Percentiles rank a stretch among this genome's conserved stretches.
These are phyloP conservation scores for Alternaria sp. DNA, from an alignment of 2,329 filamentous ascomycete genomes.

Conservation along the genomic window DNA sequence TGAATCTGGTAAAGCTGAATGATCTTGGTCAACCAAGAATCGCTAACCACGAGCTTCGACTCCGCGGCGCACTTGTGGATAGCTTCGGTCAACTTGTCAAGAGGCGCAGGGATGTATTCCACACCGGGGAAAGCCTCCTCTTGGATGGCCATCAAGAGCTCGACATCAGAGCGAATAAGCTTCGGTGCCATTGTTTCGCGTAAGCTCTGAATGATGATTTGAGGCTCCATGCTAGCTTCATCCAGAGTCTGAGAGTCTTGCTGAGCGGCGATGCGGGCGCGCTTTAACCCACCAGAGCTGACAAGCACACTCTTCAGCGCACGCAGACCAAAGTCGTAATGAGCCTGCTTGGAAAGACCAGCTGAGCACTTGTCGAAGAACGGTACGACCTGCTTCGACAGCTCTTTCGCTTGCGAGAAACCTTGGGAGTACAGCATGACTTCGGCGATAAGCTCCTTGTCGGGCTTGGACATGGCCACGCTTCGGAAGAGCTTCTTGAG, in stretches of 20 bases:
- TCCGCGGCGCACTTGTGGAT: slow-evolving; percentile 84
- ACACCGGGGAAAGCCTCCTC: slow-evolving; percentile 88
- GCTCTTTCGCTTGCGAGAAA: slow-evolving; percentile 92
- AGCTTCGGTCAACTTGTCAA: slow-evolving; percentile 78
- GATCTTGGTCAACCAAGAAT: slow-evolving; percentile 97
- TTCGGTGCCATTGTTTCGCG: slow-evolving; percentile 98
- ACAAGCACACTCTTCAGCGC: slow-evolving; percentile 98
- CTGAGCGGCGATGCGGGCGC: slow-evolving; percentile 71
- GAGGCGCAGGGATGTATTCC: slow-evolving; percentile 87
- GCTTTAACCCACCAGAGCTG: slow-evolving; percentile 95
- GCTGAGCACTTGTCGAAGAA: slow-evolving; percentile 93
- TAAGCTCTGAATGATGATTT: slow-evolving; percentile 98
- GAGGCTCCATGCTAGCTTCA: slow-evolving; percentile 83
- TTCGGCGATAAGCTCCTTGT: slow-evolving; percentile 99
- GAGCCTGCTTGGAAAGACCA: slow-evolving; percentile 89
- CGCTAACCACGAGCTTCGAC: slow-evolving; percentile 85
- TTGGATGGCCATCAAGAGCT: slow-evolving; percentile 86
- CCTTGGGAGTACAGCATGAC: slow-evolving; percentile 99
- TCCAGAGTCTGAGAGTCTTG: slow-evolving; percentile 63
- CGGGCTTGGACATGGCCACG: slow-evolving; percentile 99
- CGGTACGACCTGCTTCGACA: slow-evolving; percentile 95
- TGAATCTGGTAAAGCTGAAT: slow-evolving; percentile 98
- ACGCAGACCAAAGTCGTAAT: slow-evolving; percentile 98
- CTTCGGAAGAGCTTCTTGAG: slow-evolving; percentile 99
- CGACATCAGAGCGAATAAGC: slow-evolving; percentile 88